A percentile compares a stretch with the other conserved stretches of the same genome.
Conservation (phyloP, 2,329 filamentous ascomycete species). For the Aureobasidium musti region DNA sequence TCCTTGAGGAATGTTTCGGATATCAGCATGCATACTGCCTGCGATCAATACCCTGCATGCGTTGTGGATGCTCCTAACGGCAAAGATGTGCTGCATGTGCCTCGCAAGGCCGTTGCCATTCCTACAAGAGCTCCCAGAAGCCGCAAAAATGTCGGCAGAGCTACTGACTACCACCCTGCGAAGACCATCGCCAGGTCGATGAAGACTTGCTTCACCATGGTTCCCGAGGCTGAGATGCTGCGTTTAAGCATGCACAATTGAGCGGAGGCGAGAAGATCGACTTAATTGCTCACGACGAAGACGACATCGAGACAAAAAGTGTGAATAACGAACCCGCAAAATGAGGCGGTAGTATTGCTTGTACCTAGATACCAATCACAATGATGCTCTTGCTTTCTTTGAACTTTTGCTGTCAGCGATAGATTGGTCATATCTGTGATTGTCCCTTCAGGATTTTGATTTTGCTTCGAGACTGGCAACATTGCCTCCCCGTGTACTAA, state of each 20-base stretch:
- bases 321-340: neutral
- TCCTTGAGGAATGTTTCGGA: slow-evolving; percentile 34
- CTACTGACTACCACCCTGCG: neutral
- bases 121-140: slow-evolving; percentile 3
- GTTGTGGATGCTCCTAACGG: slow-evolving; percentile 35
- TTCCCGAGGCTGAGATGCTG: neutral
- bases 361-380: neutral
- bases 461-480: no score
- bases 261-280: neutral
- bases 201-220: neutral
- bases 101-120: slow-evolving; percentile 3
- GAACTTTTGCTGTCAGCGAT: no score
- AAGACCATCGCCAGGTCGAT: neutral
- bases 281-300: neutral
- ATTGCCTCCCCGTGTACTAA: no score
- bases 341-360: neutral
- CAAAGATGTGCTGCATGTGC: slow-evolving; percentile 19
- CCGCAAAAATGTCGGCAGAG: neutral
- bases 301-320: neutral
- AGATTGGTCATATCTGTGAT: no score
- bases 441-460: no score
- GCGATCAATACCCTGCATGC: slow-evolving; percentile 38
- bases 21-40: slow-evolving; percentile 42
- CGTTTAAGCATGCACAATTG: neutral
- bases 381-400: neutral